Conservation (phyloP, 148 eudicot genomes). For the Nepenthes gracilis region DNA sequence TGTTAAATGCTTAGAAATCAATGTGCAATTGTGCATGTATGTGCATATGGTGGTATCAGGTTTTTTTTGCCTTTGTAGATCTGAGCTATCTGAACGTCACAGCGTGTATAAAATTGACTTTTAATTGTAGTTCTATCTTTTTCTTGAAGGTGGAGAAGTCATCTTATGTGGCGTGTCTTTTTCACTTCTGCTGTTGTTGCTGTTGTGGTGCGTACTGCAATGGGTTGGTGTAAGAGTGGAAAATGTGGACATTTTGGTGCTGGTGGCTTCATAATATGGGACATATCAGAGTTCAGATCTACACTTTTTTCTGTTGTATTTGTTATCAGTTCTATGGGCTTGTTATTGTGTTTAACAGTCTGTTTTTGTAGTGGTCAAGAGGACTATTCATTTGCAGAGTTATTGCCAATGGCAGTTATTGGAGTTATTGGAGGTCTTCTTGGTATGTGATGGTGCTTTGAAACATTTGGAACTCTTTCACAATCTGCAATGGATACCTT, state of each 20-base stretch:
- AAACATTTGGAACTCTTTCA: neutral
- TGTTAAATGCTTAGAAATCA: no score
- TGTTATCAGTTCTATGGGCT: neutral
- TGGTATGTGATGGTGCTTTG: slow-evolving; percentile 41
- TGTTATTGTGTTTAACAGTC: slow-evolving; percentile 15
- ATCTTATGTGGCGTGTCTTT: slow-evolving; percentile 99
- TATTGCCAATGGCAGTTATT: slow-evolving; percentile 96
- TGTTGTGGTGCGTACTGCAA: slow-evolving; percentile 95
- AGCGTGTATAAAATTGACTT: slow-evolving; percentile 5
- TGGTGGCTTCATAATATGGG: slow-evolving; percentile 99
- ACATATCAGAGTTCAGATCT: slow-evolving; percentile 68
- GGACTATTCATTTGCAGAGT: slow-evolving; percentile 91
- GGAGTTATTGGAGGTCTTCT: slow-evolving; percentile 98
- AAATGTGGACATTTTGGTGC: slow-evolving; percentile 99
- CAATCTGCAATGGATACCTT: neutral
- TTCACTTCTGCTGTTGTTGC: slow-evolving; percentile 99
- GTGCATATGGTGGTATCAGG: neutral
- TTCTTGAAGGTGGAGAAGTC: slow-evolving; percentile 96
- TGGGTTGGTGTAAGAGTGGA: slow-evolving; percentile 97
- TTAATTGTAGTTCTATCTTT: slow-evolving; percentile 4
- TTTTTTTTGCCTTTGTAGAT: neutral
- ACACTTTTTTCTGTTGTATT: slow-evolving; percentile 10
- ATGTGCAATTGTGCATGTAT: no score
- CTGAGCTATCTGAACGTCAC: neutral
- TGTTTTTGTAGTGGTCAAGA: slow-evolving; percentile 78